These are phyloP conservation scores for Globisporangium yorkense DNA, from an alignment of 352 stramenopile species.

Conservation along the genomic window DNA sequence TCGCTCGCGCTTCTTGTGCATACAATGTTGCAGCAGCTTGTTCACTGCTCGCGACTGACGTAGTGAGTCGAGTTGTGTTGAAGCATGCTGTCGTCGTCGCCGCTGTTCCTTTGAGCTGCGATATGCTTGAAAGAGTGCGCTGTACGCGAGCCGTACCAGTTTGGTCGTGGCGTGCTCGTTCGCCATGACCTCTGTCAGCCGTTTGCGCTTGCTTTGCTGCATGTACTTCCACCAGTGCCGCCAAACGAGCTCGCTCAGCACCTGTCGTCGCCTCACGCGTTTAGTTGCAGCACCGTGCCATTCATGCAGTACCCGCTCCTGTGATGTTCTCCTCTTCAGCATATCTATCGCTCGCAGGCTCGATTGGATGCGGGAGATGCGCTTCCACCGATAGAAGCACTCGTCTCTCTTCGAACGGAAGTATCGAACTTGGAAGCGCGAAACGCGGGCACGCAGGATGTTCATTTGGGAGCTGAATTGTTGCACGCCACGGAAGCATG, in stretches of 20 bases:
- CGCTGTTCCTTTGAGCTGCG: not conserved
- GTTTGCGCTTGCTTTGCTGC: too few species aligned
- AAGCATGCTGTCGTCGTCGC: not conserved
- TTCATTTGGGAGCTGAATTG: conserved; percentile 3
- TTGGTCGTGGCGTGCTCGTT: not conserved
- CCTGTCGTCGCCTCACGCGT: not conserved
- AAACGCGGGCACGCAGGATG: conserved; percentile 7
- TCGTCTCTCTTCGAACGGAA: conserved; percentile 20
- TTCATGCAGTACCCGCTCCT: not conserved
- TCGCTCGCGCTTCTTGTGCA: conserved; percentile 3
- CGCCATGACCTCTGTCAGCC: too few species aligned
- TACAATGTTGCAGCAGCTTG: not conserved
- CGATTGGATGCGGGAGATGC: conserved; percentile 8
- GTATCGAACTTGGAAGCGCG: conserved; percentile 18
- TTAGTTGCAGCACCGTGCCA: not conserved
- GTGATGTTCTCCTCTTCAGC: not conserved
- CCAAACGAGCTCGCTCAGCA: conserved; percentile 1
- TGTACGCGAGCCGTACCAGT: not conserved
- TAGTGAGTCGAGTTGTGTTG: not conserved
- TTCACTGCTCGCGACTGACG: not conserved
- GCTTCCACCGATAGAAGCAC: conserved; percentile 21
- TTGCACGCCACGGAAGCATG: conserved; percentile 3
- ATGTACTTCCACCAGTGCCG: too few species aligned
- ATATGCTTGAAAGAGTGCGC: not conserved
- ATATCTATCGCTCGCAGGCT: conserved; percentile 11